Evolutionary conservation across 345 rosid genomes (phyloP), one percentile per base, ranked within the genome.

Genomic region (Ceriops tagal): DNA sequence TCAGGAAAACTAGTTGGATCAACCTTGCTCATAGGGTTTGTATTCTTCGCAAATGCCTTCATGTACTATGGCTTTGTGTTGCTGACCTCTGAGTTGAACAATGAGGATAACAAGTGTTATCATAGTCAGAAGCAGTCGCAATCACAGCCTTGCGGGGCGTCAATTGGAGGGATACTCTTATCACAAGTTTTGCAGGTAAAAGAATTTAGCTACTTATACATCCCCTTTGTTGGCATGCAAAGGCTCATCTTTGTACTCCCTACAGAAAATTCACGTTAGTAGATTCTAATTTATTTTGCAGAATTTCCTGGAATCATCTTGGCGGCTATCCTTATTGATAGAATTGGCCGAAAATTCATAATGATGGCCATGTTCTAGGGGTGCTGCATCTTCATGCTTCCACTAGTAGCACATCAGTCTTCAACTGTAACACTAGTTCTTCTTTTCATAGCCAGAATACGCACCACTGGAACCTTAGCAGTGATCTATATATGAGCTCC

Each of bases 241-340:
- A 43, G 2, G 46, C 16, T 39, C 15, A 10, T 39, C 3, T 10
- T 39, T 39, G 15, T 5, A 10, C 46, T 39, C 46, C 46, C 46
- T 39, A 39, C 46, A 39, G 4, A 9, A 10, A 15, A 39, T 39
- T 39, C 46, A 39, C 4, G 46, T 39, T 9, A 10, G 16, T 10
- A 9, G 16, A 10, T 39, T 9, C 46, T 61, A 10, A 59, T 15
- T 18, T 20, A 13, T 16, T 34, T 74, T 75, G 51, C 56, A 95
- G 97, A 95, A 85, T 67, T 89, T 61, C 99, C 97, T 34, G 99
- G 97, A 66, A 85, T 92, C 26, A 75, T 95, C 34, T 73, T 92
- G 75, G 71, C 96, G 39, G 96, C 93, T 43, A 79, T 84, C 37
- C 82, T 72, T 28, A 91, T 95, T 19, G 99, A 92, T 77, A 90